These are phyloP conservation scores for Melanopsichium pennsylvanicum DNA, from an alignment of 1,284 basidiomycete species.

Conservation along the genomic window DNA sequence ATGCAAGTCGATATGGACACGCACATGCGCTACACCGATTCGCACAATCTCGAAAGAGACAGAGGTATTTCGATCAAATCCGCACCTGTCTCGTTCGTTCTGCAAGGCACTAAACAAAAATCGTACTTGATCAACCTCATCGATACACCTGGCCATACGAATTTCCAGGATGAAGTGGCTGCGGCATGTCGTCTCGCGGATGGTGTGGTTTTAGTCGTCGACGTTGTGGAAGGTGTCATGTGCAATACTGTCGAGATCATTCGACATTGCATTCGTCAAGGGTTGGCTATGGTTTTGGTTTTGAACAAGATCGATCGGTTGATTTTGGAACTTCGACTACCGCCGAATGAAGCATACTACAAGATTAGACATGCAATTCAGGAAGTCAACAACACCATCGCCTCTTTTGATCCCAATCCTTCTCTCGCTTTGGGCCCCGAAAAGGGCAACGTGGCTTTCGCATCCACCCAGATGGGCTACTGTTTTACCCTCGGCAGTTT, in stretches of 20 bases:
- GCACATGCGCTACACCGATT: conserved; percentile 87
- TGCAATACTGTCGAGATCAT: conserved; percentile 57
- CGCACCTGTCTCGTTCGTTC: conserved; percentile 90
- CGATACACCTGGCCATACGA: conserved; percentile 97
- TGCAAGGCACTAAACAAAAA: conserved; percentile 87
- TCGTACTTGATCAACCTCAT: conserved; percentile 91
- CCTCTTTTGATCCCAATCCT: conserved; percentile 86
- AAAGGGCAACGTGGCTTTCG: conserved; percentile 95
- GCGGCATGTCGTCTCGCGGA: conserved; percentile 86
- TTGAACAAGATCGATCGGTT: conserved; percentile 98
- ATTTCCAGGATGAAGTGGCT: conserved; percentile 93
- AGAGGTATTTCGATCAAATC: conserved; percentile 95
- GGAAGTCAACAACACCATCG: conserved; percentile 84
- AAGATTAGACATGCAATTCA: conserved; percentile 99
- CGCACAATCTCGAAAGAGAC: conserved; percentile 84
- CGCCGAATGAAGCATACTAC: conserved; percentile 95
- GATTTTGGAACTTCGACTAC: conserved; percentile 93
- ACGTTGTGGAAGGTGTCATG: conserved; percentile 64
- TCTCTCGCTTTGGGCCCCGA: conserved; percentile 88
- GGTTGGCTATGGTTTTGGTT: conserved; percentile 88
- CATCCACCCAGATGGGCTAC: conserved; percentile 95
- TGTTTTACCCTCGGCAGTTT: conserved; percentile 95
- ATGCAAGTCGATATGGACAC: conserved; percentile 69
- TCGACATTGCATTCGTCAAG: conserved; percentile 65
- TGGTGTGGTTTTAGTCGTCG: conserved; percentile 82